Evolutionary conservation across 192 early-diverging fungal species (phyloP).

Genomic region (Linnemannia hyalina): DNA sequence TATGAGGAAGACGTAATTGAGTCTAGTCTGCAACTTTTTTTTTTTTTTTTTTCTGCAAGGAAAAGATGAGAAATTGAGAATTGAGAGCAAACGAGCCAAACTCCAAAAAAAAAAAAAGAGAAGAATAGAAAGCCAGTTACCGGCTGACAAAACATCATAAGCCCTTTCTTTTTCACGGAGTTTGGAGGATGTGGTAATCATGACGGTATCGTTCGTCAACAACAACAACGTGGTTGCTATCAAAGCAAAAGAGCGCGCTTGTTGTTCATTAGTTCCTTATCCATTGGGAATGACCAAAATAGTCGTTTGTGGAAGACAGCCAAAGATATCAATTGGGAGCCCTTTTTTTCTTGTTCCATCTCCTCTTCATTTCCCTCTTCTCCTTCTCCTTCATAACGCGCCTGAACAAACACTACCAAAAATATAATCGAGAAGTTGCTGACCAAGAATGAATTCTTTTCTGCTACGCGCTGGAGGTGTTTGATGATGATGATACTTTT

Average conservation of each 20-base stretch:
- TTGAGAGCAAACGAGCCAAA: neutral
- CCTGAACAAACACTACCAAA: neutral
- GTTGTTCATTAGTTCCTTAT: neutral
- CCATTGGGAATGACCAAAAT: neutral
- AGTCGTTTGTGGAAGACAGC: neutral
- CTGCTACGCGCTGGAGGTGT: too few species aligned
- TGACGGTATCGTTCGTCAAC: neutral
- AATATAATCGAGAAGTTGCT: neutral
- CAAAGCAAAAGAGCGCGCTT: neutral
- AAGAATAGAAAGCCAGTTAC: neutral
- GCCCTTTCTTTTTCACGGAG: neutral
- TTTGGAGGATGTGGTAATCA: neutral
- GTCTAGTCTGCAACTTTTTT: too few species aligned
- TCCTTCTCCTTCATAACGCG: neutral
- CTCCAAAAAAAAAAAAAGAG: neutral
- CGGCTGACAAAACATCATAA: neutral
- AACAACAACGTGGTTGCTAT: neutral
- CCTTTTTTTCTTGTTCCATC: neutral
- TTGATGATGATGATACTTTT: too few species aligned
- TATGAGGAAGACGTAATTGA: too few species aligned
- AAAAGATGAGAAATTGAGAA: neutral
- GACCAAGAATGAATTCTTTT: too few species aligned
- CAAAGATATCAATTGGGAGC: neutral
- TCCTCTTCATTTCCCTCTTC: neutral
- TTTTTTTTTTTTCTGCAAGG: too few species aligned